Base-by-base conservation (phyloP, 2,329 filamentous ascomycete genomes). In the Phialocephala sp. region DNA sequence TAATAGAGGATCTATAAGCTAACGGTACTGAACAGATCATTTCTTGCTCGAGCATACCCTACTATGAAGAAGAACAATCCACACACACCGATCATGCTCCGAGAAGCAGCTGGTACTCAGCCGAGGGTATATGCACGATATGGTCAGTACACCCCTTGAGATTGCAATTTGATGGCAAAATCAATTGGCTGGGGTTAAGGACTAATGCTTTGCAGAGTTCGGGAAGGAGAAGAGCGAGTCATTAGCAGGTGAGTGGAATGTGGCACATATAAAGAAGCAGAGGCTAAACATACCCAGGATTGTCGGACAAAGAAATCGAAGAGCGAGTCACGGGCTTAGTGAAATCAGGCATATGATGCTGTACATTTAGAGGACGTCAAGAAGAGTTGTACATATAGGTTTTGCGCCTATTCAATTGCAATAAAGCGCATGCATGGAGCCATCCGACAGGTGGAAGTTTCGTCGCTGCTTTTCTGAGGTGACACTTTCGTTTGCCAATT, bases 61-160 rank as follows among this genome's bases (percentile, higher is more conserved):
- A 95, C 92, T 67, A 98, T 99, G 94, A 99, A 99, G 89, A 96
- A 97, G 85, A 92, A 94, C 86, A 99, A 99, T 84, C 95, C 95
- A 64, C 84, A 91, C 80, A 94, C 87, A 58, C 95, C 95, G 62
- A 98, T 99, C 80, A 84, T 99, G 84, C 89, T 99, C 76, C 92
- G 95, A 77, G 95, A 98, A 84, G 95, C 94, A 61, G 83, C 87
- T 73, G 93, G 92, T 76, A 92, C 92, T 62, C 83, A 91, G 78
- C 94, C 95, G 70, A 91, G 88, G 79, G 88, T 99, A 70, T 98
- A 91, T 80, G 94, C 94, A 73, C 87, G 95, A 89, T 99, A 96
- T 78, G 94, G 93, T 97, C 80, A 75, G 88, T 78, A 45, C 35
- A 64, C n/a, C 37, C 55, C 18, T 52, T 27, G 15, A 41, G 9